Evolutionary conservation across 1,284 basidiomycete species (phyloP), one percentile per base, ranked within the genome.

Genomic region (Leccinum fuscescens): DNA sequence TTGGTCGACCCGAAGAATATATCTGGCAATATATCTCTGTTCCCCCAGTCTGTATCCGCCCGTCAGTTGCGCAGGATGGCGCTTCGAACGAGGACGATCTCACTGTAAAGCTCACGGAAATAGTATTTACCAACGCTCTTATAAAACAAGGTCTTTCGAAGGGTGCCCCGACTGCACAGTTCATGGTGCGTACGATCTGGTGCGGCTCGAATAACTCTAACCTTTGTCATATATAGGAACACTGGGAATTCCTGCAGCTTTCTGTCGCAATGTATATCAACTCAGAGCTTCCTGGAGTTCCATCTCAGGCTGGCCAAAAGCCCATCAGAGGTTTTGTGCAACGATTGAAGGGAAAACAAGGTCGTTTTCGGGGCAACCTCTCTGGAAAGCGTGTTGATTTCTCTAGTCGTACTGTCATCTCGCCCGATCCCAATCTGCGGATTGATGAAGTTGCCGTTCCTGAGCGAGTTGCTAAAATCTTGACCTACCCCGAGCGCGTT

Each of bases 371-470:
- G 75, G 97, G 97, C 31, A 99, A 99, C 74, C 82, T 99, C 17
- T 98, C 96, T 0, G 97, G 97, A 64, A 99, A 99, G 77, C 94
- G 97, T 77, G 97, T 99, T 67, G 97, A 99, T 76, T 99, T 99
- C 73, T 98, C 96, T 1, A 97, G 90, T 15, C 90, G 97, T 69
- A 99, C 97, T 5, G 97, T 99, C 76, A 99, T 99, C 71, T 96
- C 94, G 2, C 97, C 97, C 0, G 97, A 99, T 74, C 97, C 97
- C 9, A 99, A 99, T 74, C 79, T 99, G 63, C 90, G 94, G 56
- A 98, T 99, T 71, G 96, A 99, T 74, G 95, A 98, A 77, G 94
- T 98, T 15, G 97, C 97, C 17, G 93, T 99, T 1, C 97, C 97
- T 0, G 93, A 98, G 74, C 88, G 95, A 60, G 93, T 99, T 15